phyloP scores from a whole-genome alignment of 257 asterid species.

The Capsicum pubescens region DNA sequence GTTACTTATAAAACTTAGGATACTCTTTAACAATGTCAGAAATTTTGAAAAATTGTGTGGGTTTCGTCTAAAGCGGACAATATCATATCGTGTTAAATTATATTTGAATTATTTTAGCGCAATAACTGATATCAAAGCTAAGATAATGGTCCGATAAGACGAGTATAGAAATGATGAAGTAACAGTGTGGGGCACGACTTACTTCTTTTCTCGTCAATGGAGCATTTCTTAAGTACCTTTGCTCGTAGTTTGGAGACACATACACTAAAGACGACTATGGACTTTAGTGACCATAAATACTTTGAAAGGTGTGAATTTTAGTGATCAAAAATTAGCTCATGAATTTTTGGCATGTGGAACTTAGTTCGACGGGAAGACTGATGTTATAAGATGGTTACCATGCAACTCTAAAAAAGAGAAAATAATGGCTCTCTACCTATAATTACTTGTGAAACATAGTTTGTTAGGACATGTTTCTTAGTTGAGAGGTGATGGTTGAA shows the following conservation, averaged over 20 bases:
- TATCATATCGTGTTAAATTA: neutral
- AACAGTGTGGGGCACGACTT: neutral
- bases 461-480: neutral
- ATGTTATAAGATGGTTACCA: no score
- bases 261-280: neutral
- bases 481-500: neutral
- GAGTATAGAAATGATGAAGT: neutral
- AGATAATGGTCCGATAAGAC: neutral
- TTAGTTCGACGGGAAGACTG: neutral
- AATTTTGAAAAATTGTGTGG: neutral
- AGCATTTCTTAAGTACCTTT: neutral
- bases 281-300: neutral
- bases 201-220: neutral
- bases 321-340: neutral
- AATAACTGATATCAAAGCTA: neutral
- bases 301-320: neutral
- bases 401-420: no score
- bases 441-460: neutral
- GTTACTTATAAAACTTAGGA: neutral
- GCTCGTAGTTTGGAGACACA: neutral
- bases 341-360: neutral
- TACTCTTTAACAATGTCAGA: neutral
- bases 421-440: no score
- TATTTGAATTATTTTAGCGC: neutral
- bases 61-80: neutral